A percentile compares a stretch with the other conserved stretches of the same genome.
These are phyloP conservation scores for Neurospora sp. DNA, from an alignment of 495 filamentous ascomycete species.

Conservation along the genomic window DNA sequence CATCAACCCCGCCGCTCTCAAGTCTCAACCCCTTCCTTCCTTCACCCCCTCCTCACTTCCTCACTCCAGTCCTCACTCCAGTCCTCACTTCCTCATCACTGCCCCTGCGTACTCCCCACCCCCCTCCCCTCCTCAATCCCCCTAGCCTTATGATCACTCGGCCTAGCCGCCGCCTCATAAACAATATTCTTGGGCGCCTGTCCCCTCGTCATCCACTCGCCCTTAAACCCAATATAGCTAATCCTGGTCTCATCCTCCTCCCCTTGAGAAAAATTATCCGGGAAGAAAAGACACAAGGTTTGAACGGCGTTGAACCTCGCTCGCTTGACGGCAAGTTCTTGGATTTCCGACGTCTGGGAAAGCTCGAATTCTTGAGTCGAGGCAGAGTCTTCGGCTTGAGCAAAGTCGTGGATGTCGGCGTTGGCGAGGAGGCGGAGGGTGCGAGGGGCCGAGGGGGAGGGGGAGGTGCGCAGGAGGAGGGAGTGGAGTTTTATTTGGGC, in stretches of 20 bases:
- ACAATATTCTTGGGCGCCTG: constrained; percentile 74
- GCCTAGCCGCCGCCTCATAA: constrained; percentile 92
- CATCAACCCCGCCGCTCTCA: no score
- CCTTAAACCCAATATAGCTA: constrained; percentile 83
- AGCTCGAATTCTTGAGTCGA: constrained; percentile 73
- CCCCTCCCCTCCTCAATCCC: constrained; percentile 26
- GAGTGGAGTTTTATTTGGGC: constrained; percentile 87
- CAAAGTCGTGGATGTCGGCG: constrained; percentile 77
- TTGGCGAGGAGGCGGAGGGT: constrained; percentile 82
- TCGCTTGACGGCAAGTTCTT: constrained; percentile 74
- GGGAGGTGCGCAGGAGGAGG: constrained; percentile 70
- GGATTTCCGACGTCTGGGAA: constrained; percentile 66
- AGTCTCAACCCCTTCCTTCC: no score
- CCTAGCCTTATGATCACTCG: constrained; percentile 62
- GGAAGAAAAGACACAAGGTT: constrained; percentile 71
- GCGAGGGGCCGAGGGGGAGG: constrained; percentile 59
- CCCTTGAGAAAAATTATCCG: constrained; percentile 55
- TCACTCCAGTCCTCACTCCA: constrained; percentile 12
- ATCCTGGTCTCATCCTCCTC: constrained; percentile 71
- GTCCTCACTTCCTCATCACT: constrained; percentile 15
- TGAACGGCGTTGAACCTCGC: constrained; percentile 77
- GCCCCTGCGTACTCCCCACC: background rate
- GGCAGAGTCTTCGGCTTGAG: constrained; percentile 51
- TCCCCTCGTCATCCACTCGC: constrained; percentile 78
- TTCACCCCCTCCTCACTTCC: no score